Evolutionary conservation across 2,329 filamentous ascomycete genomes (phyloP), one percentile per base, ranked within the genome.

Genomic region (Cladorrhinum sp.): DNA sequence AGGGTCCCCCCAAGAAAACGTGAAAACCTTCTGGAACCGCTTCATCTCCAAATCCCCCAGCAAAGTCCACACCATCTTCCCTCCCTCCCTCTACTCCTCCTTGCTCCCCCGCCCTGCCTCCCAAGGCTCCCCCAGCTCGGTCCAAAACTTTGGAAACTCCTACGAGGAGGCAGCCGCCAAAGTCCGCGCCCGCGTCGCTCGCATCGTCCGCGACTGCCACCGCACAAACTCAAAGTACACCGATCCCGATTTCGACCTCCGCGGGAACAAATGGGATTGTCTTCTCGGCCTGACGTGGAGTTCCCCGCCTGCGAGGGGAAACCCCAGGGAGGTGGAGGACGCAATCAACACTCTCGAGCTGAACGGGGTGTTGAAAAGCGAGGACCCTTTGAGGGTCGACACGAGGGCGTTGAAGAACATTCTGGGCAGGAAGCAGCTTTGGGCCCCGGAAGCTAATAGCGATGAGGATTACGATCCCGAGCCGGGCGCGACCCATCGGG

Each of bases 221-320:
- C 83, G 90, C 9, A 79, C 91, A 61, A 96, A 96, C 73, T 88
- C 92, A 69, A 93, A 92, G 73, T 96, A 95, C 71, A 84, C 88
- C n/a, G 91, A 96, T 70, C 85, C 87, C n/a, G 86, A 95, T 72
- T 96, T 84, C 42, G 90, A 93, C 72, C 79, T 92, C 63, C 76
- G 36, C 76, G 80, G 20, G 70, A 71, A 67, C 77, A 39, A 9
- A 5, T 5, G 26, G 4, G 26, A 28, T 28, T 28, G 26, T 28
- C 9, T 28, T 5, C 9, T 28, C 4, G 26, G 26, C 4, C 9
- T 28, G 9, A 28, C 26, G 4, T 28, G 26, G 26, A 9, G 9
- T 28, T 4, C 26, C 9, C 26, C 26, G 4, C 26, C 26, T 28
- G 26, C 26, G 4, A 28, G 26, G 9, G 26, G 26, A 28, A 28